Evolutionary conservation across 345 rosid genomes (phyloP), one percentile per base, ranked within the genome.

Genomic region (Pistacia integerrima): DNA sequence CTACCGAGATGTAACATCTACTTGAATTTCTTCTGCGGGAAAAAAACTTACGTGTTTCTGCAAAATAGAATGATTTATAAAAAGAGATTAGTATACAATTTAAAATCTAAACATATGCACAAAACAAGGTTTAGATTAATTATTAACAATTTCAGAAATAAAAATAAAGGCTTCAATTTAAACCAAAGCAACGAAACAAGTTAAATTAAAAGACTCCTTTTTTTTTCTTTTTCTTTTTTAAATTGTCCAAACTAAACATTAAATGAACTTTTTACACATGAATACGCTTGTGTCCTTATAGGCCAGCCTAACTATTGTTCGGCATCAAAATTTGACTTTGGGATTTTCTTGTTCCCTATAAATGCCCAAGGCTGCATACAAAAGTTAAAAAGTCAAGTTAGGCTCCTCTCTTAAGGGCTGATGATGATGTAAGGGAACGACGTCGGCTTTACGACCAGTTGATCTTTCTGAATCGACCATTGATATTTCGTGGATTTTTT

Each of bases 11-110:
- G 74, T 41, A 17, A 52, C 54, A 4, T 30, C 71, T 33, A 66
- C 48, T 17, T 20, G 82, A 72, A 76, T 22, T 66, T 69, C 79
- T 3, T 72, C 76, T 67, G 65, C 20, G 12, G 71, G 59, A 61
- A 41, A 54, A 61, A 86, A 83, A 70, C 82, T 86, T 61, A 82
- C 87, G 16, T 70, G 79, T 61, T 74, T 82, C 89, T 86, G 89
- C 87, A 79, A 33, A 70, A 25, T 60, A 38, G 22, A 3, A 55
- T 14, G 17, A n/a, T 33, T 20, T 13, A 48, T 38, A 48, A 60
- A 25, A n/a, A 12, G 8, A 41, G 18, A 35, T 63, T 54, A 13
- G 8, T 3, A 41, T 57, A 60, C 41, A 12, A 10, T 60, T 51
- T 52, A 8, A 22, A 59, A 16, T 61, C 67, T 22, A 11, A 28